A percentile compares a stretch with the other conserved stretches of the same genome.
Evolutionary conservation across 352 stramenopile species (phyloP).

Genomic region (Phytophthora melonis): DNA sequence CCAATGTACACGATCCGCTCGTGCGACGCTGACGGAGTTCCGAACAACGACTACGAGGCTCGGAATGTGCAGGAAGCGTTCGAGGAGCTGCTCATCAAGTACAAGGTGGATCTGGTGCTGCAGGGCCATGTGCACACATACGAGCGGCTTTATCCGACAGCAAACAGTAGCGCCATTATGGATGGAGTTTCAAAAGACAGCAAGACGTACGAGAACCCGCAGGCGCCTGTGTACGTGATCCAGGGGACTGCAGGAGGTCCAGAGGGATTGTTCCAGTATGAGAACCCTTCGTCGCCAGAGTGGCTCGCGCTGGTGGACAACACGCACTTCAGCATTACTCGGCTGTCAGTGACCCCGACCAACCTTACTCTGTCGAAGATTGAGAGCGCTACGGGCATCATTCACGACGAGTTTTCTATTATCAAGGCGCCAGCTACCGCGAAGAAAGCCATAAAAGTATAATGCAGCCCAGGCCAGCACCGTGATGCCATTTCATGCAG

Average conservation of each 20-base stretch:
- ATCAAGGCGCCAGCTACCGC: slow-evolving; percentile 22
- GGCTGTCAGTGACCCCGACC: too few relatives aligned
- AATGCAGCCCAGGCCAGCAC: background rate
- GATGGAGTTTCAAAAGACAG: slow-evolving; percentile 55
- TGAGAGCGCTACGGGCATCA: background rate
- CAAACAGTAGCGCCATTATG: slow-evolving; percentile 43
- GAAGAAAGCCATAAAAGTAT: background rate
- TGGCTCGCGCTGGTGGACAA: slow-evolving; percentile 49
- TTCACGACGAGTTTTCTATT: slow-evolving; percentile 34
- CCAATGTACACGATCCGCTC: slow-evolving; percentile 55
- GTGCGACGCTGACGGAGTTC: slow-evolving; percentile 25
- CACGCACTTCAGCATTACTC: slow-evolving; percentile 25
- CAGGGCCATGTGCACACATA: slow-evolving; percentile 65
- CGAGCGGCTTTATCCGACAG: slow-evolving; percentile 57
- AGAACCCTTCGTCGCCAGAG: slow-evolving; percentile 25
- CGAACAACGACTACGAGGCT: slow-evolving; percentile 31
- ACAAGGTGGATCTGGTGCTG: slow-evolving; percentile 66
- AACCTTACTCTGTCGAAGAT: too few relatives aligned
- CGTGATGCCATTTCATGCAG: background rate
- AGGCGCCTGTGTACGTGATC: slow-evolving; percentile 64
- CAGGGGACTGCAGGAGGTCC: slow-evolving; percentile 42
- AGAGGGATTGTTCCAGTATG: slow-evolving; percentile 42
- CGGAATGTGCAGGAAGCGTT: slow-evolving; percentile 55
- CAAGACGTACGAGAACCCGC: slow-evolving; percentile 49
- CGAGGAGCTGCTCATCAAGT: slow-evolving; percentile 67